Evolutionary conservation across 495 filamentous ascomycete genomes (phyloP), one percentile per base, ranked within the genome.

Genomic region (Penicilliopsis zonata): DNA sequence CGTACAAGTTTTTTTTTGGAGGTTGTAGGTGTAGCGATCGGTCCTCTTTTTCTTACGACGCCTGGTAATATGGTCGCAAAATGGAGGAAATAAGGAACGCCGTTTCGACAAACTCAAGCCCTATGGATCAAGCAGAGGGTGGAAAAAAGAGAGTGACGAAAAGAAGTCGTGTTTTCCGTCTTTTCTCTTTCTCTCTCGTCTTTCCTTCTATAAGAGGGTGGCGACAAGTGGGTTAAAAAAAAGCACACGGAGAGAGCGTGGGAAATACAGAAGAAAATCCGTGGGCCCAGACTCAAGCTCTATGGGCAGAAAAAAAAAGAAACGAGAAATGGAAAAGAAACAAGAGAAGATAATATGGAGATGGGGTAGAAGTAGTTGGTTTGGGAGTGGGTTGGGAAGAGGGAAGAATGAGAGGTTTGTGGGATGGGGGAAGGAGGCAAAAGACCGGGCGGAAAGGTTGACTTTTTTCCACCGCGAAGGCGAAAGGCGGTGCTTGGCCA

Each of bases 101-200:
- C 27, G 30, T 18, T 18, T 33, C n/a, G n/a, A n/a, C n/a, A n/a
- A n/a, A n/a, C n/a, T n/a, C n/a, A n/a, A n/a, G n/a, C n/a, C n/a
- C n/a, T n/a, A n/a, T n/a, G n/a, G n/a, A n/a, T n/a, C n/a, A n/a
- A n/a, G n/a, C n/a, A n/a, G n/a, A n/a, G n/a, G n/a, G n/a, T n/a
- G n/a, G 22, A 46, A 40, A 51, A 53, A 49, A 47, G 44, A 53
- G 49, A 54, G 47, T 44, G 45, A 53, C 49, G 40, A 31, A 49
- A 53, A 57, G 36, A 39, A 20, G 5, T 37, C 43, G 43, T 39
- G 38, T 40, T 34, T 27, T 42, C 34, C 35, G 34, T 41, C 42
- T 39, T n/a, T n/a, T n/a, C 34, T 14, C 31, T 17, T 18, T 36
- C 28, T 35, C 35, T 38, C 13, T 21, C 20, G 15, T n/a, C n/a